Evolutionary conservation across 2,329 filamentous ascomycete species (phyloP).

Genomic region (Trichoderma aggressivum): DNA sequence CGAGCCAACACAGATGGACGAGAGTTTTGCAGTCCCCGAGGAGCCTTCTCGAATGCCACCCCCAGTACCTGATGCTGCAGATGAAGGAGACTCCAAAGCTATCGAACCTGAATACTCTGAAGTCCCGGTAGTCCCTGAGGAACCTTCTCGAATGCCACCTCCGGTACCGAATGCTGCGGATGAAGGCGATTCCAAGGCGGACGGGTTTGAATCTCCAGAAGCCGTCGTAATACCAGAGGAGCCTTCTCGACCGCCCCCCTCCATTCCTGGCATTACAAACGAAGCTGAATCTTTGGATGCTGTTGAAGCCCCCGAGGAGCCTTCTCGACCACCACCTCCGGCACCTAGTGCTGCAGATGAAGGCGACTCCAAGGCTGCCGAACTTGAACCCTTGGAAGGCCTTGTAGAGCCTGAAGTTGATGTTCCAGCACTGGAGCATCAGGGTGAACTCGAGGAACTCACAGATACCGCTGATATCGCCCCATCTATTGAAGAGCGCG

Average conservation of each 20-base stretch:
- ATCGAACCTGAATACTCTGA: conserved; percentile 24
- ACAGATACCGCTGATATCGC: not conserved
- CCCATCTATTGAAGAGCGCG: not conserved
- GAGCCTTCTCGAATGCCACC: not conserved
- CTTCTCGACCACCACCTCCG: not conserved
- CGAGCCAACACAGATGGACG: conserved; percentile 27
- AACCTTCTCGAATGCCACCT: not conserved
- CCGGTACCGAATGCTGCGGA: not conserved
- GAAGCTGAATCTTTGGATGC: not conserved
- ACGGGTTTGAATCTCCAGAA: not conserved
- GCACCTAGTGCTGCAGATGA: not conserved
- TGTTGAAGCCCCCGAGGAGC: not conserved
- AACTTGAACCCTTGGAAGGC: not conserved
- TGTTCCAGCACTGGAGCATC: not conserved
- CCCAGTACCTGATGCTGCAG: not conserved
- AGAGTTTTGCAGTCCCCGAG: conserved; percentile 4
- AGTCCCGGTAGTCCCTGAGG: not conserved
- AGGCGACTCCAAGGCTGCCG: not conserved
- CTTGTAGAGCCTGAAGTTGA: not conserved
- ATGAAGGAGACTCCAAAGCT: not conserved
- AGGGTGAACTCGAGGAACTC: not conserved
- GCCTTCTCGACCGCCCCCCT: not conserved
- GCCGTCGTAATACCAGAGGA: not conserved
- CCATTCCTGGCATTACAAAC: not conserved
- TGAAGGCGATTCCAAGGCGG: not conserved